A percentile compares a stretch with the other conserved stretches of the same genome.
Evolutionary conservation across 495 filamentous ascomycete species (phyloP).

Genomic region (Massariosphaeria phaeospora): DNA sequence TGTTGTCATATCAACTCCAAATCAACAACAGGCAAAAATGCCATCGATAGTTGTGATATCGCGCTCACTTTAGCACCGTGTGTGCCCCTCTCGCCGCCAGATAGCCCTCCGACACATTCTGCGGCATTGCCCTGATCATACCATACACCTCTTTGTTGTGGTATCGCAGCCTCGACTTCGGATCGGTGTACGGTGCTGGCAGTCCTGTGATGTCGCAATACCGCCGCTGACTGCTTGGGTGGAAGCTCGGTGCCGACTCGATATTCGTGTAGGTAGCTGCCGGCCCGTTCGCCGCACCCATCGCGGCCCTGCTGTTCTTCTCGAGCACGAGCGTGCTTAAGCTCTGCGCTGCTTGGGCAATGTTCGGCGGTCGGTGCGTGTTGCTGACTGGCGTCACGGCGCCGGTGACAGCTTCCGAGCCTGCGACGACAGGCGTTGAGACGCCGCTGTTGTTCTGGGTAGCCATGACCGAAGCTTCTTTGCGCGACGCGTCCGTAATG

Average conservation of each 20-base stretch:
- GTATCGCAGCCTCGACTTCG: constrained; percentile 86
- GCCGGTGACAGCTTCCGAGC: constrained; percentile 36
- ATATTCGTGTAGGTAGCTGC: constrained; percentile 91
- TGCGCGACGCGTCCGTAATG: constrained; percentile 79
- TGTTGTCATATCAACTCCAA: too few species aligned
- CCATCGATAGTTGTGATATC: too few species aligned
- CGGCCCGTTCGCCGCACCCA: constrained; percentile 50
- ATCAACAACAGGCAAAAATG: too few species aligned
- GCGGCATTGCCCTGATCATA: constrained; percentile 67
- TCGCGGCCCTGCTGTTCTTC: constrained; percentile 46
- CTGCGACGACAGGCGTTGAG: constrained; percentile 61
- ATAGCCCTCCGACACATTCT: constrained; percentile 78
- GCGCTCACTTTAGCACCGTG: constrained; percentile 74
- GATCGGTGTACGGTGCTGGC: constrained; percentile 81
- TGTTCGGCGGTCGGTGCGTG: constrained; percentile 52
- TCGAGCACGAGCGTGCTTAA: constrained; percentile 80
- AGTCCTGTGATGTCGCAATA: constrained; percentile 96
- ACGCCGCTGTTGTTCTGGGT: constrained; percentile 79
- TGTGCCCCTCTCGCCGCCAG: constrained; percentile 86
- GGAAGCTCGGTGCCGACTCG: constrained; percentile 78
- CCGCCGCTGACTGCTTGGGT: constrained; percentile 64
- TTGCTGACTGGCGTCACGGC: constrained; percentile 56
- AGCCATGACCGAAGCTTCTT: constrained; percentile 69
- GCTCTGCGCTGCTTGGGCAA: constrained; percentile 77
- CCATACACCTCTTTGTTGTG: constrained; percentile 84